Conservation (phyloP, 2,329 filamentous ascomycete genomes). For the Aspergillus persii region DNA sequence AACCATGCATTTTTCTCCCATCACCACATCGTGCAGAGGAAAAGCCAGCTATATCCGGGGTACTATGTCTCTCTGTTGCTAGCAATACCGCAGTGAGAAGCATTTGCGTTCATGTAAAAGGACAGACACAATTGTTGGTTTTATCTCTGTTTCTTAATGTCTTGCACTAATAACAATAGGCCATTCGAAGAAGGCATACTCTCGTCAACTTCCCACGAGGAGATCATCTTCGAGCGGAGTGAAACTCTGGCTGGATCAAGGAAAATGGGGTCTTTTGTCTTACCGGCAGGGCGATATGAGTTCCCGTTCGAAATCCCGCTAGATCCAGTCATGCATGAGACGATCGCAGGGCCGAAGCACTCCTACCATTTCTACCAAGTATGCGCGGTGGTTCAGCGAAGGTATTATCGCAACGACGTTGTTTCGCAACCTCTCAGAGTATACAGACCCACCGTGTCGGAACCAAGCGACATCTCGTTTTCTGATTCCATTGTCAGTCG, state of each 20-base stretch:
- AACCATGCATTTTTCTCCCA: slow-evolving; percentile 18
- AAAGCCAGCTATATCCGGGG: slow-evolving; percentile 10
- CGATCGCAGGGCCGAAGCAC: slow-evolving; percentile 9
- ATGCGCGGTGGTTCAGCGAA: slow-evolving; percentile 14
- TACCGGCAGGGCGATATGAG: slow-evolving; percentile 19
- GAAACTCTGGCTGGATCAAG: slow-evolving; percentile 16
- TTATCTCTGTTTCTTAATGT: neutral
- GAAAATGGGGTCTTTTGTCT: slow-evolving; percentile 14
- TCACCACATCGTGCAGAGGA: neutral
- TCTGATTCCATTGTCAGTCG: slow-evolving; percentile 5
- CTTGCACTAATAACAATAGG: neutral
- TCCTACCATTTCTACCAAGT: slow-evolving; percentile 20
- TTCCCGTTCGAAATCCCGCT: slow-evolving; percentile 20
- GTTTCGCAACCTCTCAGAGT: slow-evolving; percentile 16
- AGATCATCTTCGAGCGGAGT: slow-evolving; percentile 12
- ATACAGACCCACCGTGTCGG: slow-evolving; percentile 7
- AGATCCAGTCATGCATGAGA: slow-evolving; percentile 9
- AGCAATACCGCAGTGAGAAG: slow-evolving; percentile 6
- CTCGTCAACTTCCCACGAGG: slow-evolving; percentile 6
- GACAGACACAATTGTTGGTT: slow-evolving; percentile 16
- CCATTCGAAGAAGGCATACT: slow-evolving; percentile 3
- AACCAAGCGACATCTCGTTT: neutral
- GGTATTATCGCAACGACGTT: slow-evolving; percentile 13
- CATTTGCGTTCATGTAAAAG: slow-evolving; percentile 16
- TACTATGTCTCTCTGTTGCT: slow-evolving; percentile 11